Evolutionary conservation across 345 rosid genomes (phyloP), one percentile per base, ranked within the genome.

Genomic region (Citrus australasica): DNA sequence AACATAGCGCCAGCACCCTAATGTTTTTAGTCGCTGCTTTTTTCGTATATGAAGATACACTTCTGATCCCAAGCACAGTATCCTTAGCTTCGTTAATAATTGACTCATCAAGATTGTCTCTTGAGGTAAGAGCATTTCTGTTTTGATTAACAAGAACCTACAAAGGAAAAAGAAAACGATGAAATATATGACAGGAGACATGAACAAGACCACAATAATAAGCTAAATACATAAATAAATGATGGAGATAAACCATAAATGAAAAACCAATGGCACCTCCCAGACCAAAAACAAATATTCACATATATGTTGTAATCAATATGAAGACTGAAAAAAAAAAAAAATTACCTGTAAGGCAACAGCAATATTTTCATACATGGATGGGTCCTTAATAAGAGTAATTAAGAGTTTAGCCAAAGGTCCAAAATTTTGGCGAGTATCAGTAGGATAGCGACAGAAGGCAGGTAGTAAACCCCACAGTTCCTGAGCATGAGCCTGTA

Each of bases 121-220:
- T 77, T 76, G 85, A 76, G 81, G 80, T 51, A 40, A 85, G 87
- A 58, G 67, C 77, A 74, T 79, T 79, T 81, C 77, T 91, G 80
- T 91, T 96, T 84, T 96, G 93, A 85, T 87, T 89, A 77, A 96
- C 97, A 84, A 96, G 92, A 84, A 88, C 80, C 97, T 92, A 75
- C 14, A 40, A 3, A 55, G 22, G 46, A 42, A 21, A 62, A 76
- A 78, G 37, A 24, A 61, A 78, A 35, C 3, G 2, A 25, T n/a
- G 28, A 46, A n/a, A 55, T 61, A 71, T n/a, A 24, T 55, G 38
- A 67, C 22, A n/a, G 24, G 16, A 67, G 75, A 55, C 7, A 60
- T 3, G 21, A 62, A 42, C 22, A 76, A n/a, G 14, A 46, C 24
- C 24, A 7, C 14, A 14, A 58, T 37, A 64, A 25, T 0, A 79